Percentiles rank a stretch among this genome's conserved stretches.
Evolutionary conservation across 2,329 filamentous ascomycete species (phyloP).

Genomic region (Sclerotinia borealis): DNA sequence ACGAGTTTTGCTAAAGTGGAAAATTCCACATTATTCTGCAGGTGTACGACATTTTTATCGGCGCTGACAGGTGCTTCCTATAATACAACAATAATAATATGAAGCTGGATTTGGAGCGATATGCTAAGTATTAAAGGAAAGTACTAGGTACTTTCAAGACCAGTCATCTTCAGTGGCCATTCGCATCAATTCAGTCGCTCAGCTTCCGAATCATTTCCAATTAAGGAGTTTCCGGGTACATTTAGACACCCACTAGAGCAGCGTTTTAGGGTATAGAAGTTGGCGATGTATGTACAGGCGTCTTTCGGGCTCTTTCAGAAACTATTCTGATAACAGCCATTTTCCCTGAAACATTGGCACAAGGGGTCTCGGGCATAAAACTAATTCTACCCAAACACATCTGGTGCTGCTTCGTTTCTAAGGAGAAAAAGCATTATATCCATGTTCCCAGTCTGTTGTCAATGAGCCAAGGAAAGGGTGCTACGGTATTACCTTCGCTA

Average conservation of each 20-base stretch:
- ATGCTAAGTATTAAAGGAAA: too few species aligned
- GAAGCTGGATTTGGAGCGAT: not conserved
- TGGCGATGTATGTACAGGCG: not conserved
- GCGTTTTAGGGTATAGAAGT: not conserved
- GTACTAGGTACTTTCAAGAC: not conserved
- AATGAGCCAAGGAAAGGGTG: not conserved
- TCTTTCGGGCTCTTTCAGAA: conserved; percentile 6
- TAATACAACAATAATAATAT: not conserved
- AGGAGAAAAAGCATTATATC: conserved; percentile 1
- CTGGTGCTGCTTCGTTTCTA: not conserved
- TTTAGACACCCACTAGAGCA: not conserved
- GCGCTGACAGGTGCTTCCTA: not conserved
- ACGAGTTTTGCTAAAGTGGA: not conserved
- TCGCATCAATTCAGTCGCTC: not conserved
- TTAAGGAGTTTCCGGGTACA: not conserved
- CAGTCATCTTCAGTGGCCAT: not conserved
- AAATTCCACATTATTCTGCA: conserved; percentile 4
- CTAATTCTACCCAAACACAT: not conserved
- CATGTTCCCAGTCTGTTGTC: conserved; percentile 6
- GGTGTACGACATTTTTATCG: not conserved
- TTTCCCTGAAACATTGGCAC: not conserved
- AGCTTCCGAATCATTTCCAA: not conserved
- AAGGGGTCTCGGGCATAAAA: conserved; percentile 1
- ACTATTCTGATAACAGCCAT: conserved; percentile 4
- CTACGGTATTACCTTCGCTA: not conserved